Evolutionary conservation across 768 basidiomycete species (phyloP), one percentile per base, ranked within the genome.

Genomic region (Inosperma sp.): DNA sequence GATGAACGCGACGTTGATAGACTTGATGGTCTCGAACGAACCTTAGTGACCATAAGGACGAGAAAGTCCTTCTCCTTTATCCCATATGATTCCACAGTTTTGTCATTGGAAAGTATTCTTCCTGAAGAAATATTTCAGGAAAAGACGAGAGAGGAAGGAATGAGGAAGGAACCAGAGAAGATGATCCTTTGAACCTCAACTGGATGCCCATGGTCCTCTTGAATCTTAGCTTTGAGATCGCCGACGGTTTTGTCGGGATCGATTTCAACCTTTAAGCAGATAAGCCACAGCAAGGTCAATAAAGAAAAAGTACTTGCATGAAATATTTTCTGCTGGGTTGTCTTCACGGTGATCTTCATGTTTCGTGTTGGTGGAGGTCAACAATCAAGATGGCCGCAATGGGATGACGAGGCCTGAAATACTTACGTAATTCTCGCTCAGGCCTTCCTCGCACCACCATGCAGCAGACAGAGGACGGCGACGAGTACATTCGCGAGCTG

Each of bases 1-100:
- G n/a, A n/a, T n/a, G n/a, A n/a, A n/a, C n/a, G n/a, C n/a, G n/a
- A n/a, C n/a, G n/a, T n/a, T n/a, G n/a, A n/a, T n/a, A n/a, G n/a
- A n/a, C n/a, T n/a, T n/a, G n/a, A n/a, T n/a, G n/a, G n/a, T 19
- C 14, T 33, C 29, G 22, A 47, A 47, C 72, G 44, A 55, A 94
- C 94, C 83, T 96, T 98, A 44, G 93, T 82, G 27, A 97, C 90
- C 95, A 98, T 99, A 35, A 99, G 82, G n/a, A 99, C 96, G 53
- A 98, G 73, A 73, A 99, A 99, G 68, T 96, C 95, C 74, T 96
- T 98, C 71, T 98, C 95, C 73, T 96, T 94, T 76, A 98, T 89
- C 48, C 86, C 82, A 62, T 86, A 88, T 39, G 88, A 86, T 59
- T 80, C 88, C 29, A 99, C 79, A 2, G 86, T 87, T 74, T 93